Percentiles rank a stretch among this genome's conserved stretches.
Evolutionary conservation across 768 basidiomycete species (phyloP).

Genomic region (Lactarius psammicola): DNA sequence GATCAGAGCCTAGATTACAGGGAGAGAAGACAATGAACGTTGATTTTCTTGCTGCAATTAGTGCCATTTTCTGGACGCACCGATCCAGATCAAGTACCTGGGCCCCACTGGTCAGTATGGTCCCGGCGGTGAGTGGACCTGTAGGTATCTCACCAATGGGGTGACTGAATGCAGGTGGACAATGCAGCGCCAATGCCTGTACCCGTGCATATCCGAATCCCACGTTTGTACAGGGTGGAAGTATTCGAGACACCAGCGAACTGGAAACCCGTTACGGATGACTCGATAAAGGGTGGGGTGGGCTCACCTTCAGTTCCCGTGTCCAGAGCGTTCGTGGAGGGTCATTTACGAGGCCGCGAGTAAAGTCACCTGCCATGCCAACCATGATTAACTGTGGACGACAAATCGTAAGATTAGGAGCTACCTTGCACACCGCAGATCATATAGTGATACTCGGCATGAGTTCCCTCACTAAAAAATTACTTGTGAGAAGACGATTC

Average conservation of each 20-base stretch:
- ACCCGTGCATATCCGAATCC: slow-evolving; percentile 46
- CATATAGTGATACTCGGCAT: slow-evolving; percentile 44
- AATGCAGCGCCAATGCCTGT: slow-evolving; percentile 47
- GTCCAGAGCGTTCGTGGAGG: slow-evolving; percentile 45
- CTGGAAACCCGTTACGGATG: slow-evolving; percentile 28
- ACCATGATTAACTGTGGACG: neutral
- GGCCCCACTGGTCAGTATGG: neutral
- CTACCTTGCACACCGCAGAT: slow-evolving; percentile 45
- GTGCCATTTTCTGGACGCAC: slow-evolving; percentile 9
- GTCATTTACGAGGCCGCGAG: slow-evolving; percentile 41
- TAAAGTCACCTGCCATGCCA: slow-evolving; percentile 38
- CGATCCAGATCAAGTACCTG: slow-evolving; percentile 45
- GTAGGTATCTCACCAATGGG: slow-evolving; percentile 37
- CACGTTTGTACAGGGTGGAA: slow-evolving; percentile 44
- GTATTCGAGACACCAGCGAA: slow-evolving; percentile 47
- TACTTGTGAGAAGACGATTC: slow-evolving; percentile 9
- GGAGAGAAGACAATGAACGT: neutral
- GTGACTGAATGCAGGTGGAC: slow-evolving; percentile 44
- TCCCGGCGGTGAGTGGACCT: neutral
- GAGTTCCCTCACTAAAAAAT: slow-evolving; percentile 39
- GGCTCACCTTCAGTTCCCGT: slow-evolving; percentile 42
- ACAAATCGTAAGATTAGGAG: neutral
- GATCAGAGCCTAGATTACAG: slow-evolving; percentile 38
- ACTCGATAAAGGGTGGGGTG: neutral
- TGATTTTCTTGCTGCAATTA: neutral